These are phyloP conservation scores for Xylariaceae sp. DNA, from an alignment of 2,329 filamentous ascomycete species.

Conservation along the genomic window DNA sequence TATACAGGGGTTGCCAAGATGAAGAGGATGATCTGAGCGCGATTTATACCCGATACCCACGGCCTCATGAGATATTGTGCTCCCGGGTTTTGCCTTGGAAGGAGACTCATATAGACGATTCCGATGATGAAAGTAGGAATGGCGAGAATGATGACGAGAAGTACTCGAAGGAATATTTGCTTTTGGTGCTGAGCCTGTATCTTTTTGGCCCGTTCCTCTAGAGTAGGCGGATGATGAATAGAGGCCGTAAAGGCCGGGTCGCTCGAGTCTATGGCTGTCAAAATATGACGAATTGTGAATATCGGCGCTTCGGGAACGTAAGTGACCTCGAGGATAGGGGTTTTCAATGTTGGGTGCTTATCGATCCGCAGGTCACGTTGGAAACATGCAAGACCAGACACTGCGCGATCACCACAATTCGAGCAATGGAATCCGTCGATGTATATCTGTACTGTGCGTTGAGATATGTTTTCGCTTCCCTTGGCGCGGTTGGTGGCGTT, in stretches of 20 bases:
- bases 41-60: slow-evolving; percentile 66
- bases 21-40: slow-evolving; percentile 73
- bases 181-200: slow-evolving; percentile 67
- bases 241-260: slow-evolving; percentile 62
- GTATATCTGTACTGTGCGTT: slow-evolving; percentile 57
- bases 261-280: slow-evolving; percentile 58
- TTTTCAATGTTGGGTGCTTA: slow-evolving; percentile 49
- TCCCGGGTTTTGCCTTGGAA: slow-evolving; percentile 52
- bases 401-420: slow-evolving; percentile 59
- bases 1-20: slow-evolving; percentile 81
- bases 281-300: slow-evolving; percentile 71
- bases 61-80: slow-evolving; percentile 64
- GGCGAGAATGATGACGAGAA: slow-evolving; percentile 62
- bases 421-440: slow-evolving; percentile 71
- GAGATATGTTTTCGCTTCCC: slow-evolving; percentile 25
- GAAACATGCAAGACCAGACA: slow-evolving; percentile 49
- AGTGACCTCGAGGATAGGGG: slow-evolving; percentile 62
- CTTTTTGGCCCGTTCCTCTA: slow-evolving; percentile 72
- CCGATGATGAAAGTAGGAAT: slow-evolving; percentile 84
- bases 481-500: slow-evolving; percentile 31
- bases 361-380: slow-evolving; percentile 48
- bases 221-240: slow-evolving; percentile 72
- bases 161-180: slow-evolving; percentile 62
- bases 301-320: slow-evolving; percentile 63
- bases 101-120: slow-evolving; percentile 83